These are phyloP conservation scores for Massospora cicadina DNA, from an alignment of 371 early-diverging fungal species.

Conservation along the genomic window DNA sequence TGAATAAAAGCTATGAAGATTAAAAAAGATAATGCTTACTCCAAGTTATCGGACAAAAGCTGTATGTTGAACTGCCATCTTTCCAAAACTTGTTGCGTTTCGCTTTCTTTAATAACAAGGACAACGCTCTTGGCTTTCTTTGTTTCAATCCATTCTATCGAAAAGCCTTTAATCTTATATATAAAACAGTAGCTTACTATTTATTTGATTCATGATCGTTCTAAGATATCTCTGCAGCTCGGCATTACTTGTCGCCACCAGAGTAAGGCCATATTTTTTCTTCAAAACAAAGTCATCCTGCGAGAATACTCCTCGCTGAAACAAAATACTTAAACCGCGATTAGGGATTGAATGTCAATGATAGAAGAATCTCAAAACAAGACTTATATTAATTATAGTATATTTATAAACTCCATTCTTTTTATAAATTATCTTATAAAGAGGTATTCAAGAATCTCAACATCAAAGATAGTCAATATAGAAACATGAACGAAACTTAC, in stretches of 20 bases:
- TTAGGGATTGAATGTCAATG: not conserved
- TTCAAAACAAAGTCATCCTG: constrained; percentile 63
- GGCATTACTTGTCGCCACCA: constrained; percentile 48
- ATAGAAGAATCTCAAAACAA: not conserved
- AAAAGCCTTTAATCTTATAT: constrained; percentile 32
- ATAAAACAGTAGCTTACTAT: not conserved
- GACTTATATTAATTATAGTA: not conserved
- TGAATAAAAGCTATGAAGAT: not conserved
- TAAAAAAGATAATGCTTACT: constrained; percentile 4
- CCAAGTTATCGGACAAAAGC: constrained; percentile 22
- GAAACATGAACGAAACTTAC: constrained; percentile 18
- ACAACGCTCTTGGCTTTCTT: constrained; percentile 62
- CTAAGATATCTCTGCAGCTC: not conserved
- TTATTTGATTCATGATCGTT: not conserved
- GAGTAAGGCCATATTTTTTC: constrained; percentile 63
- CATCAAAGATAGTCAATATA: not conserved
- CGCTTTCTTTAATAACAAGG: constrained; percentile 58
- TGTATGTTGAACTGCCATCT: constrained; percentile 88
- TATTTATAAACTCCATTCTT: constrained; percentile 1
- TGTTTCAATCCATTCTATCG: constrained; percentile 48
- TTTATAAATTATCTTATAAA: not conserved
- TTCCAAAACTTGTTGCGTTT: constrained; percentile 64
- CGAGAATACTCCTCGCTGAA: constrained; percentile 77
- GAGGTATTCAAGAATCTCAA: not conserved
- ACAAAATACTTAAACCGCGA: constrained; percentile 80